Conservation (phyloP, 1,139 yeast species). For the Petasospora rhodanensis region DNA sequence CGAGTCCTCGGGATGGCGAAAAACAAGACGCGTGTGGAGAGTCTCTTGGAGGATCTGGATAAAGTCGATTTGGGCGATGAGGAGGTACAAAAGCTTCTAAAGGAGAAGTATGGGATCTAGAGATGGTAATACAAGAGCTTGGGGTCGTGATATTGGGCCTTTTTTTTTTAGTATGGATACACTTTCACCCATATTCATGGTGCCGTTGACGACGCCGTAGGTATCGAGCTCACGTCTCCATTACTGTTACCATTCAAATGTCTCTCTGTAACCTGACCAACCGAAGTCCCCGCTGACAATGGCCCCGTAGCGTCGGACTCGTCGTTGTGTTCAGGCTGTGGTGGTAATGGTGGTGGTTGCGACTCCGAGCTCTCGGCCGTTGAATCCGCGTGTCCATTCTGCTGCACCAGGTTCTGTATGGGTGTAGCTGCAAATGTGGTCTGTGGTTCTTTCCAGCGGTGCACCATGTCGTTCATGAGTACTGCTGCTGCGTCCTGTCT, state of each 20-base stretch:
- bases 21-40: conserved; percentile 21
- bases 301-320: neutral
- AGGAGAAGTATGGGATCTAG: conserved; percentile 14
- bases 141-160: no score
- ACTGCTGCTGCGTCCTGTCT: conserved; percentile 56
- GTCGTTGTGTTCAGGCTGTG: neutral
- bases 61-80: conserved; percentile 19
- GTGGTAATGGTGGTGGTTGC: no score
- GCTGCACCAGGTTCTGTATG: conserved; percentile 4
- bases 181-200: no score
- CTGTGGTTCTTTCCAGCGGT: conserved; percentile 52
- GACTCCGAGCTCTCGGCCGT: no score
- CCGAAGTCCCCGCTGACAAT: no score
- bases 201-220: neutral
- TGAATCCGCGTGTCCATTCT: neutral
- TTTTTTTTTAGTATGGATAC: no score
- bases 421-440: conserved; percentile 25
- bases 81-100: conserved; percentile 16
- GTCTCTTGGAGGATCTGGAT: conserved; percentile 16
- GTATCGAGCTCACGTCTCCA: neutral
- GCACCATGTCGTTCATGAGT: conserved; percentile 73
- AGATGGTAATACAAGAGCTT: no score
- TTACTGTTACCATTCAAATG: conserved; percentile 1
- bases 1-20: conserved; percentile 18
- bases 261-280: neutral